These are phyloP conservation scores for Aspergillus saccharolyticus DNA, from an alignment of 495 filamentous ascomycete genomes.

Conservation along the genomic window DNA sequence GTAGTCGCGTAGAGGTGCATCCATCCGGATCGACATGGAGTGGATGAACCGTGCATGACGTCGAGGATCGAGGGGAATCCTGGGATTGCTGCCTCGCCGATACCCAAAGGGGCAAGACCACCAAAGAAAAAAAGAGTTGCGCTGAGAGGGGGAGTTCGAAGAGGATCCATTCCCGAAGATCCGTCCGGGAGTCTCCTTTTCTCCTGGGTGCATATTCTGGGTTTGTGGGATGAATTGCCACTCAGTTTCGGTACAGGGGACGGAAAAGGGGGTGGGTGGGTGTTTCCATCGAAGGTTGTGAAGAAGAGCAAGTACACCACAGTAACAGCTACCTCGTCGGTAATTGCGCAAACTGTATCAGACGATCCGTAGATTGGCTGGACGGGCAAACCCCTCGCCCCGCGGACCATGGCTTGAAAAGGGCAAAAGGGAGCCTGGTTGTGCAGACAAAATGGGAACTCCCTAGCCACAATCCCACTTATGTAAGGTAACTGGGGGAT, in stretches of 20 bases:
- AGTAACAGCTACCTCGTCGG: too few relatives aligned
- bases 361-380: background rate
- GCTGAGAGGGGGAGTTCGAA: background rate
- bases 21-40: conserved; percentile 14
- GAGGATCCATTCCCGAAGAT: conserved; percentile 5
- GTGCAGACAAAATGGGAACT: background rate
- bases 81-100: conserved; percentile 5
- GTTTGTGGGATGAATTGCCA: conserved; percentile 12
- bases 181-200: conserved; percentile 13
- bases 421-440: too few relatives aligned
- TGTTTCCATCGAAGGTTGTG: background rate
- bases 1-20: background rate
- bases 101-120: conserved; percentile 4
- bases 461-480: background rate
- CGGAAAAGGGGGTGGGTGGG: conserved; percentile 4
- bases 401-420: background rate
- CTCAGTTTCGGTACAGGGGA: conserved; percentile 5
- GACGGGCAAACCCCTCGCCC: background rate
- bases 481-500: background rate
- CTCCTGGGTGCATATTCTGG: background rate
- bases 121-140: background rate
- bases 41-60: conserved; percentile 25
- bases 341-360: conserved; percentile 9
- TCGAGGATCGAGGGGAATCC: conserved; percentile 7
- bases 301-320: too few relatives aligned